Base-by-base conservation (phyloP, 2,329 filamentous ascomycete species). In the Akanthomyces uredinophilus region DNA sequence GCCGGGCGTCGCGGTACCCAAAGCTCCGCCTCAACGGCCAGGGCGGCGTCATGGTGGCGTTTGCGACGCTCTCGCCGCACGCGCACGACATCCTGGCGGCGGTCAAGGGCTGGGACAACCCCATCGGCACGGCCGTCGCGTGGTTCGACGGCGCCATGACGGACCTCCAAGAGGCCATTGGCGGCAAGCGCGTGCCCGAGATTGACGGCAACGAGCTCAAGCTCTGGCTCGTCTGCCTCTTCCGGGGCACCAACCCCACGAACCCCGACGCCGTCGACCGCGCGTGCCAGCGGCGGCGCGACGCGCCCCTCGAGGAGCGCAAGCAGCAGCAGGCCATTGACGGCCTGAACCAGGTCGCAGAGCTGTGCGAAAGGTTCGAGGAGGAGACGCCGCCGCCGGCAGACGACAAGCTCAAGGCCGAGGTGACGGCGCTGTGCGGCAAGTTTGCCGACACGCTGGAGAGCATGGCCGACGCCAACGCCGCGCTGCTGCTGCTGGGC, bases 201-300 rank as follows among this genome's bases (percentile, higher is more conserved):
- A 53, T 53, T 24, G n/a, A 53, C 27, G 50, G 50, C 50, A 53
- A 53, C 50, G 50, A 53, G 32, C 50, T 53, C 3, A 53, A 53
- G 50, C 50, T 53, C 5, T 54, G 51, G 51, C 22, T 54, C 0
- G n/a, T 54, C 4, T 54, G 51, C 18, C 51, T 54, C 6, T 27
- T 43, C 37, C 20, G 51, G 16, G 16, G 37, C 22, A 7, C 16
- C 1, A 29, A 13, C 16, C 37, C 51, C 1, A 27, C 13, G 10
- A n/a, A 29, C 51, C 51, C 37, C 14, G 51, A 54, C 37, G 4
- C 10, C 1, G 16, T 54, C 27, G 51, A 54, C 22, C 13, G 6
- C 22, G 22, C 37, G 14, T 54, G 51, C 51, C 14, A 54, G 51
- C 51, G 51, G 20, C 51, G 8, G 4, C 24, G 18, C 14, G 22